These are phyloP conservation scores for Kodamaea fukazawae DNA, from an alignment of 805 yeast species.

Conservation along the genomic window DNA sequence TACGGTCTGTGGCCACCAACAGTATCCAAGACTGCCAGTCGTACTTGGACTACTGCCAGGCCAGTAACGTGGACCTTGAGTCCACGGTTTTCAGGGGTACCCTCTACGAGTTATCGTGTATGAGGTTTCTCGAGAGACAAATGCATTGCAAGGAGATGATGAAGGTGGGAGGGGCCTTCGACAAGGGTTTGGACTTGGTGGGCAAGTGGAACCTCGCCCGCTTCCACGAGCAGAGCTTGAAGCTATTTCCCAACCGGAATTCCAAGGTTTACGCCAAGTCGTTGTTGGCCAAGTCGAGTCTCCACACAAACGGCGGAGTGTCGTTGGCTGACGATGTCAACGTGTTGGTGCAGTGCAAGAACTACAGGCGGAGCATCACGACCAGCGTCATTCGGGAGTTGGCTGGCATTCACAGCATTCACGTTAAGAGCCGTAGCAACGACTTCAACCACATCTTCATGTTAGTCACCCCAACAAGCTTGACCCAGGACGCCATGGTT, in stretches of 20 bases:
- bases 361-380: slow-evolving; percentile 41
- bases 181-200: slow-evolving; percentile 54
- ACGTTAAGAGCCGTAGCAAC: slow-evolving; percentile 21
- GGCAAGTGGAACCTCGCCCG: slow-evolving; percentile 48
- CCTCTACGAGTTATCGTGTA: slow-evolving; percentile 48
- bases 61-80: slow-evolving; percentile 17
- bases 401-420: slow-evolving; percentile 47
- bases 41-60: slow-evolving; percentile 29
- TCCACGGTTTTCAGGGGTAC: slow-evolving; percentile 55
- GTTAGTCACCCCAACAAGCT: slow-evolving; percentile 45
- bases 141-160: slow-evolving; percentile 37
- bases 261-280: slow-evolving; percentile 10
- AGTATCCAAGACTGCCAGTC: slow-evolving; percentile 23
- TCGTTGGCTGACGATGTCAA: slow-evolving; percentile 32
- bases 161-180: slow-evolving; percentile 55
- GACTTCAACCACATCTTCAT: slow-evolving; percentile 30
- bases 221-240: slow-evolving; percentile 13
- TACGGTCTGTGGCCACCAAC: no score
- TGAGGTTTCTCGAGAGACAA: slow-evolving; percentile 35
- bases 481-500: slow-evolving; percentile 46
- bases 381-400: slow-evolving; percentile 52
- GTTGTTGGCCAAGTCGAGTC: slow-evolving; percentile 18
- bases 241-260: slow-evolving; percentile 1
- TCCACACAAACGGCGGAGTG: slow-evolving; percentile 13
- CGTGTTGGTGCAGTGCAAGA: slow-evolving; percentile 56